Percentiles rank a stretch among this genome's conserved stretches.
These are phyloP conservation scores for Pythium volutum DNA, from an alignment of 352 stramenopile species.

Conservation along the genomic window DNA sequence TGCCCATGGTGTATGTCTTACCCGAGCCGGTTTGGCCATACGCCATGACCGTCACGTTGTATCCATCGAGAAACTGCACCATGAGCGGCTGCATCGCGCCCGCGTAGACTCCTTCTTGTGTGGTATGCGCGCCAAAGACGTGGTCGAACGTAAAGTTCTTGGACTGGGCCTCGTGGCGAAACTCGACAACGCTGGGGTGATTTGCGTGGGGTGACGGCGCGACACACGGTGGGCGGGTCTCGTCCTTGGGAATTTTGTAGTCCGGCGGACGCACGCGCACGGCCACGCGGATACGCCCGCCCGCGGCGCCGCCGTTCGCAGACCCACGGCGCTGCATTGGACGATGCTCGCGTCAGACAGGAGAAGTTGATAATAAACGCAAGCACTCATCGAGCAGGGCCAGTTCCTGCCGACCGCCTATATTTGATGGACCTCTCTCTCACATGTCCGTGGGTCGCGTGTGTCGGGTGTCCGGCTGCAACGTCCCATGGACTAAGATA, in stretches of 20 bases:
- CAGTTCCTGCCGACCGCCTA: background rate
- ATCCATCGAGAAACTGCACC: constrained; percentile 46
- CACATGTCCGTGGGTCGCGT: background rate
- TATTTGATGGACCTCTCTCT: constrained; percentile 1
- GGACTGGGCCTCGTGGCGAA: constrained; percentile 33
- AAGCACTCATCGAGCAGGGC: background rate
- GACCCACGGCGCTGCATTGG: constrained; percentile 20
- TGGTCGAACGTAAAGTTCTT: constrained; percentile 71
- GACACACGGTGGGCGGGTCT: constrained; percentile 19
- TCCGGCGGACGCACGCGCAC: constrained; percentile 55
- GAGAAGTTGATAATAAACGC: constrained; percentile 1
- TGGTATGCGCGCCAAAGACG: constrained; percentile 38
- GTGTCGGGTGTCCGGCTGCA: background rate
- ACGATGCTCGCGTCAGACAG: background rate
- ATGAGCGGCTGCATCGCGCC: constrained; percentile 42
- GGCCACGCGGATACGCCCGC: constrained; percentile 53
- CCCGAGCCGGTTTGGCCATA: constrained; percentile 59
- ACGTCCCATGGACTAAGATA: constrained; percentile 23
- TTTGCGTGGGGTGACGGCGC: constrained; percentile 2
- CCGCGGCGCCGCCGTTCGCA: constrained; percentile 8
- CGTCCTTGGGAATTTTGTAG: constrained; percentile 27
- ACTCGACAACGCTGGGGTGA: constrained; percentile 30
- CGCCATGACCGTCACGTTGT: constrained; percentile 58
- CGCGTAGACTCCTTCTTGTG: constrained; percentile 46
- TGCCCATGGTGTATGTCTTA: constrained; percentile 58